phyloP scores from a whole-genome alignment of 176 grass and related monocot genomes.

The Microstegium vimineum region DNA sequence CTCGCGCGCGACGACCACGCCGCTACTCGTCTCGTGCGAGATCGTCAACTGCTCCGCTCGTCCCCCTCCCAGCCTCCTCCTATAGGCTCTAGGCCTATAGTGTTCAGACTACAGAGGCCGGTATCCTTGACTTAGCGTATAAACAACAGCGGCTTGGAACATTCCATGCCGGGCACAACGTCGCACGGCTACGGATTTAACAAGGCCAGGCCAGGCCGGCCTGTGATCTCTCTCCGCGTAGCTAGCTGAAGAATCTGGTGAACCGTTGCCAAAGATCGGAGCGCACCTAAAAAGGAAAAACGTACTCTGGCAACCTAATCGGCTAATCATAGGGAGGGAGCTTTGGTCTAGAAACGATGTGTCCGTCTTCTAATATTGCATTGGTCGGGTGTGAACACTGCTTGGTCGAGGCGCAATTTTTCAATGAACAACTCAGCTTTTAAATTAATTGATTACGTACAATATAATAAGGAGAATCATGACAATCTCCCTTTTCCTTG shows the following conservation, averaged over 20 bases:
- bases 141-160: conserved; percentile 30
- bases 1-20: not conserved
- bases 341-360: not conserved
- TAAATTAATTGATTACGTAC: not conserved
- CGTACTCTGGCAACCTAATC: no score
- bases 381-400: not conserved
- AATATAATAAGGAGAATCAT: not conserved
- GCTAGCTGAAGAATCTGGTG: conserved; percentile 23
- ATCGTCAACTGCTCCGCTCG: not conserved
- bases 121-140: conserved; percentile 11
- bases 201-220: not conserved
- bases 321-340: not conserved
- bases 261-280: not conserved
- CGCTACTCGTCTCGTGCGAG: conserved; percentile 19
- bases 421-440: no score
- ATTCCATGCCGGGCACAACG: conserved; percentile 24
- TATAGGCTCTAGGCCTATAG: no score
- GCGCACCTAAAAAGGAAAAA: not conserved
- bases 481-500: not conserved
- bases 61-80: not conserved
- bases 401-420: not conserved
- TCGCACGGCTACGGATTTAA: not conserved
- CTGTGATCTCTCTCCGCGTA: not conserved
- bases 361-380: not conserved
- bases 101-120: no score